Base-by-base conservation (phyloP, 2,329 filamentous ascomycete species). In the Calonectria crousiana region DNA sequence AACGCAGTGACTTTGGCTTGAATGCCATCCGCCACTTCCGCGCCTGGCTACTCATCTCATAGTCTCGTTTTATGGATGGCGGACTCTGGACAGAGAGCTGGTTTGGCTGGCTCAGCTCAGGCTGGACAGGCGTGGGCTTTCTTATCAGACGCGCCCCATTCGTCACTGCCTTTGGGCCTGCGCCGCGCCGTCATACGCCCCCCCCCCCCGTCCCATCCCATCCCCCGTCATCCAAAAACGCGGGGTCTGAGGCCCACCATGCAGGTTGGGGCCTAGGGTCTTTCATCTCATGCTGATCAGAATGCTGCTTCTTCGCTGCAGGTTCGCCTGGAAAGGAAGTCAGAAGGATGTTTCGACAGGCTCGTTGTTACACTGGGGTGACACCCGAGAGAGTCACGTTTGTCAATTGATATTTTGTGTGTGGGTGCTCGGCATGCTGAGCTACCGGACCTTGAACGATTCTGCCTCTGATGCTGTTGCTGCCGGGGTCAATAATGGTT, bases 191-290 rank as follows among this genome's bases (percentile, higher is more conserved):
- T 80, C 78, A 79, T 76, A 75, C 72, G 69, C 75, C 71, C 71
- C 41, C 69, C 52, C 51, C 28, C 41, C 36, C 13, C 56, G 41
- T 62, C 68, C 52, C 51, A 41, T 62, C 36, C 13, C 56, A 62
- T 62, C 68, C 65, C 70, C 73, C 52, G 47, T 75, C 67, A 69
- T 67, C 65, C 49, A 58, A 78, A 80, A 80, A 80, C 78, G 79
- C 79, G 79, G 79, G 78, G 79, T 80, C 74, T 77, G 68, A n/a
- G 67, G 75, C 73, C 78, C 78, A 79, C 67, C 62, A 74, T 78
- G 69, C 77, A 80, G 76, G 77, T 77, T 80, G 76, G 76, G 56
- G 34, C 69, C 26, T 53, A 34, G 65, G 28, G 62, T 62, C 44
- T 53, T 38, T 52, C 28, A 56, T 56, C 36, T 41, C 66, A 68